Conservation (phyloP, 2,329 filamentous ascomycete genomes). For the Raffaelea ambrosiae region DNA sequence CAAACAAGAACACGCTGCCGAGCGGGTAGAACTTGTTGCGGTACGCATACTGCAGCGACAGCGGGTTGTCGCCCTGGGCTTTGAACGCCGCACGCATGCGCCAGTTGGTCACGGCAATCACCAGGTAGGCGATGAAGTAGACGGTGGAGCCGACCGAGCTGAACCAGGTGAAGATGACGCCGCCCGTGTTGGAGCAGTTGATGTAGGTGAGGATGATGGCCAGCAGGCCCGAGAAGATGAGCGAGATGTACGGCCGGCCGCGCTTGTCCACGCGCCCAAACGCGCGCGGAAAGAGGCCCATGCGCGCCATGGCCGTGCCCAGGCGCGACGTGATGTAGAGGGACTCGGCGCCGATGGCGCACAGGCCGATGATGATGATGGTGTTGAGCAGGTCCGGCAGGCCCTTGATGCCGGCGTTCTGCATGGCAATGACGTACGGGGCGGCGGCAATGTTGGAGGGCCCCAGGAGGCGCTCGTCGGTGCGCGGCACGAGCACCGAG, state of each 20-base stretch:
- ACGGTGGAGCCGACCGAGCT: background rate
- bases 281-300: background rate
- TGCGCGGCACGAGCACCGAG: background rate
- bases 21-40: background rate
- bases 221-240: background rate
- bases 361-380: background rate
- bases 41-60: background rate
- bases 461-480: background rate
- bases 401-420: conserved; percentile 1
- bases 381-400: background rate
- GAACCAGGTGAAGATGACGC: conserved; percentile 2
- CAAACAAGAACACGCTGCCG: background rate
- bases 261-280: background rate
- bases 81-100: background rate
- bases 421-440: conserved; percentile 1
- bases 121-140: background rate
- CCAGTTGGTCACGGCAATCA: background rate
- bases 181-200: conserved; percentile 1
- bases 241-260: background rate
- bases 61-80: background rate
- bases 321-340: background rate
- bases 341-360: background rate
- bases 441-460: background rate
- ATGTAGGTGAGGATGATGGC: conserved; percentile 2
- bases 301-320: background rate